These are phyloP conservation scores for Francoa sonchifolia DNA, from an alignment of 441 rosid genomes.

Conservation along the genomic window DNA sequence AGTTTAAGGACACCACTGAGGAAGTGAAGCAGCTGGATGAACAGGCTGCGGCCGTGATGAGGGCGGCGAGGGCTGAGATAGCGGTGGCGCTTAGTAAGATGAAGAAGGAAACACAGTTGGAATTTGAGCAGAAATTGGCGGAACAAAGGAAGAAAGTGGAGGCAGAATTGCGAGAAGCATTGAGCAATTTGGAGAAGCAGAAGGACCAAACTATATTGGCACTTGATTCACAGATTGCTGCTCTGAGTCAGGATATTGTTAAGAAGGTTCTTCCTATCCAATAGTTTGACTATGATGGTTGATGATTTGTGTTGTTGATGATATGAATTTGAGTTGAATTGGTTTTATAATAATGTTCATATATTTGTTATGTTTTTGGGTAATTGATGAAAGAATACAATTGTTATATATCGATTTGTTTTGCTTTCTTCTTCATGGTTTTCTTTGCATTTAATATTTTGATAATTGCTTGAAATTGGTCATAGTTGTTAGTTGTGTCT, in stretches of 20 bases:
- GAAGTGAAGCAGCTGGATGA: conserved; percentile 86
- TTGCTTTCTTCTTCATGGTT: too few species aligned
- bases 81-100: conserved; percentile 70
- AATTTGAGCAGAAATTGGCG: conserved; percentile 45
- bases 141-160: conserved; percentile 70
- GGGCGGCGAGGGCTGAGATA: conserved; percentile 81
- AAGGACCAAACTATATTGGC: conserved; percentile 63
- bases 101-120: conserved; percentile 84
- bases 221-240: conserved; percentile 71
- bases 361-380: too few species aligned
- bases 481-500: too few species aligned
- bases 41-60: conserved; percentile 65
- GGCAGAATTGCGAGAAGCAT: conserved; percentile 62
- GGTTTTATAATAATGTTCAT: too few species aligned
- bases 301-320: too few species aligned
- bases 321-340: too few species aligned
- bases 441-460: too few species aligned
- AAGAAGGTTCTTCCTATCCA: conserved; percentile 86
- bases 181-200: conserved; percentile 63
- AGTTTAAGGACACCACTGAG: conserved; percentile 58
- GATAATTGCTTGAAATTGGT: too few species aligned
- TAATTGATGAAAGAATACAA: too few species aligned
- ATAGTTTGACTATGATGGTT: too few species aligned
- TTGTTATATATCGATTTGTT: too few species aligned
- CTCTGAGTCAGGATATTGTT: conserved; percentile 70